Percentiles rank a stretch among this genome's conserved stretches.
Conservation (phyloP, 2,329 filamentous ascomycete species). For the Arthrobotrys musiformis region DNA sequence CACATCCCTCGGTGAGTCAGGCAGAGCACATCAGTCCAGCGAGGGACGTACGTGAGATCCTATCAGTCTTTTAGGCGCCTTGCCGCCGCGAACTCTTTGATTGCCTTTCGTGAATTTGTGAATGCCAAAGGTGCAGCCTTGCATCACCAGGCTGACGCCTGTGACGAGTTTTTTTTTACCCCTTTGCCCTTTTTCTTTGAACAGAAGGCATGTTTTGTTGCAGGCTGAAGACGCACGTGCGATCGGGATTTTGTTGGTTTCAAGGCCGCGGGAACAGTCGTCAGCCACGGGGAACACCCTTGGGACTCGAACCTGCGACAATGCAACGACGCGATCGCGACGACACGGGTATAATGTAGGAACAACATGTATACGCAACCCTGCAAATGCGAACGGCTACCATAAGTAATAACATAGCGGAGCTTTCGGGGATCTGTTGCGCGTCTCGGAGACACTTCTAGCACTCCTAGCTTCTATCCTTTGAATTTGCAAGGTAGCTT, state of each 20-base stretch:
- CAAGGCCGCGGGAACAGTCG: not conserved
- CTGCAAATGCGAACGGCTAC: too few relatives aligned
- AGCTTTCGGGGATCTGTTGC: too few relatives aligned
- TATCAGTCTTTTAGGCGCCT: conserved; percentile 49
- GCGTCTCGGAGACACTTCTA: too few relatives aligned
- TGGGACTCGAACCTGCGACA: conserved; percentile 1
- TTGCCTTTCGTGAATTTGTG: not conserved
- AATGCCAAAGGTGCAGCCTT: not conserved
- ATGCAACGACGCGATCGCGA: not conserved
- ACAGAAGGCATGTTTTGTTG: not conserved
- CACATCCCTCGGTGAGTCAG: conserved; percentile 37
- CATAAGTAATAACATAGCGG: too few relatives aligned
- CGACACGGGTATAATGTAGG: not conserved
- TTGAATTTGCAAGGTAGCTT: too few relatives aligned
- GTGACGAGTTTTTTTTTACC: conserved; percentile 11
- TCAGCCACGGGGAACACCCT: conserved; percentile 31
- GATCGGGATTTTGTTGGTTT: not conserved
- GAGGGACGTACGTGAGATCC: not conserved
- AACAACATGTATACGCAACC: too few relatives aligned
- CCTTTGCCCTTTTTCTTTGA: not conserved
- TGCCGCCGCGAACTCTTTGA: conserved; percentile 13
- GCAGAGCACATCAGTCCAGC: not conserved
- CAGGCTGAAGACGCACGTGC: not conserved
- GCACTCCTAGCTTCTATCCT: too few relatives aligned
- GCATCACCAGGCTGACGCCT: conserved; percentile 45